phyloP scores from a whole-genome alignment of 148 eudicot species.

The Chenopodium formosanum region DNA sequence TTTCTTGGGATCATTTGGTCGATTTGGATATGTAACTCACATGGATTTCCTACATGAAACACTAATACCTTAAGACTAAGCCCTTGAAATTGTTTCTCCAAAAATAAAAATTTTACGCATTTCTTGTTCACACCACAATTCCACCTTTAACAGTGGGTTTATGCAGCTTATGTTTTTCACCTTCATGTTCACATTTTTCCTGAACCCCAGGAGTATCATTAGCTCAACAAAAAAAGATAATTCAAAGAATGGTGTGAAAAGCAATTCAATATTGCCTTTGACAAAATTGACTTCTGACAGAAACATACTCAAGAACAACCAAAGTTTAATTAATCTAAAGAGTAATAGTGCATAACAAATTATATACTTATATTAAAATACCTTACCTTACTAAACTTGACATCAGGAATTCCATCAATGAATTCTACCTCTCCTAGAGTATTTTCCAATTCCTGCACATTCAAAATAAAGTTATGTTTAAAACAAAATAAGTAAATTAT shows the following conservation, averaged over 20 bases:
- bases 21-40: no score
- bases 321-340: not conserved
- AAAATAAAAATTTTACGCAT: not conserved
- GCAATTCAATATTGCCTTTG: not conserved
- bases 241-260: not conserved
- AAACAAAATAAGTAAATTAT: not conserved
- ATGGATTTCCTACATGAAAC: not conserved
- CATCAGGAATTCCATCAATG: slow-evolving; percentile 82
- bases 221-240: not conserved
- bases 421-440: slow-evolving; percentile 74
- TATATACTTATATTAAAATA: not conserved
- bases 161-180: not conserved
- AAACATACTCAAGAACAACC: not conserved
- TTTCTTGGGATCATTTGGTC: no score
- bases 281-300: not conserved
- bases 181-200: not conserved
- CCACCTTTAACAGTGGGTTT: not conserved
- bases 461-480: no score
- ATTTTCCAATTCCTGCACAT: slow-evolving; percentile 78
- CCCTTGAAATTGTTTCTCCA: not conserved
- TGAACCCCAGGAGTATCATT: not conserved
- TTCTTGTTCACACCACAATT: not conserved
- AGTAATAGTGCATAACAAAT: not conserved
- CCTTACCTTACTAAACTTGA: slow-evolving; percentile 90
- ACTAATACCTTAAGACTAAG: not conserved